These are phyloP conservation scores for Calonectria multiphialidica DNA, from an alignment of 2,329 filamentous ascomycete species.

Conservation along the genomic window DNA sequence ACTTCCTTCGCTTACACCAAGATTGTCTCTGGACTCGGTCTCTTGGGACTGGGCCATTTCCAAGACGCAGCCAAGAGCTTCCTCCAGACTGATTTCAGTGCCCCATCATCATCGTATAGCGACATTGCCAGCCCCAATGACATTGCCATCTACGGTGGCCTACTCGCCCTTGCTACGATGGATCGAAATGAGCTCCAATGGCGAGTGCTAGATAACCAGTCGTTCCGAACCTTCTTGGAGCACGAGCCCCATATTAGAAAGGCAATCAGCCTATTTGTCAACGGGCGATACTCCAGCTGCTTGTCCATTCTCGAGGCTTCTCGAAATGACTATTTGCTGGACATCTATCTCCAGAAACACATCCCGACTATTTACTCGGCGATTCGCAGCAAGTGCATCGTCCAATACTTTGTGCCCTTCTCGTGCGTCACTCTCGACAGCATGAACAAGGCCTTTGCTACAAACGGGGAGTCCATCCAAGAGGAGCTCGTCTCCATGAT, in stretches of 20 bases:
- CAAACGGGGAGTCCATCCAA: constrained; percentile 72
- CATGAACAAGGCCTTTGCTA: constrained; percentile 82
- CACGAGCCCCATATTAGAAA: constrained; percentile 94
- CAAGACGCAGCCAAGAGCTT: constrained; percentile 79
- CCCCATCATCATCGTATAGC: constrained; percentile 68
- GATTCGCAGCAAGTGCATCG: constrained; percentile 91
- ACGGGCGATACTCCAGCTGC: constrained; percentile 88
- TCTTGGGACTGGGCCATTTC: constrained; percentile 61
- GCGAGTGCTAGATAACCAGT: constrained; percentile 81
- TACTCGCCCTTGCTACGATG: constrained; percentile 93
- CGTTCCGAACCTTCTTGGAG: constrained; percentile 90
- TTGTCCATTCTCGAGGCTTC: constrained; percentile 86
- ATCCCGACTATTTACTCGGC: constrained; percentile 76
- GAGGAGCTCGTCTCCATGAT: constrained; percentile 86
- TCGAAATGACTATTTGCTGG: constrained; percentile 88
- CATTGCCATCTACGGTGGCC: constrained; percentile 89
- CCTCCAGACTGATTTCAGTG: constrained; percentile 69
- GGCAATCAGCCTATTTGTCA: constrained; percentile 89
- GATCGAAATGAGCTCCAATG: constrained; percentile 80
- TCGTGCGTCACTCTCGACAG: constrained; percentile 86
- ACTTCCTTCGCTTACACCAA: constrained; percentile 62
- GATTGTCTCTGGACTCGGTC: constrained; percentile 64
- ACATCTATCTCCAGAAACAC: constrained; percentile 85
- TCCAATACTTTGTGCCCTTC: constrained; percentile 93
- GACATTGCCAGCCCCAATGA: constrained; percentile 87